Conservation (phyloP, 2,329 filamentous ascomycete genomes). For the Hysterium pulicare region DNA sequence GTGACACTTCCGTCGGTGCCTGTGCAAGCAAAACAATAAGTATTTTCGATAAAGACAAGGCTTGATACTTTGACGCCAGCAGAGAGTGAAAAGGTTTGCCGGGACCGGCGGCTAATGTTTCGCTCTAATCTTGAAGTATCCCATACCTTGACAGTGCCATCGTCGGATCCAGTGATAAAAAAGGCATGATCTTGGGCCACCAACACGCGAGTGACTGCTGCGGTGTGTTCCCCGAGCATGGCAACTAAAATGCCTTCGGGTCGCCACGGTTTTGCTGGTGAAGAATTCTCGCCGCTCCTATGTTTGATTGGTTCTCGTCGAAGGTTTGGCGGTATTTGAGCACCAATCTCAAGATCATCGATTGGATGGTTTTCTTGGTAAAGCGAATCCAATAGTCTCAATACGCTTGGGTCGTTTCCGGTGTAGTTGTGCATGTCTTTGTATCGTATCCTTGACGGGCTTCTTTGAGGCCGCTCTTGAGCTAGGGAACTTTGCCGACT, state of each 20-base stretch:
- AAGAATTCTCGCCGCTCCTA: constrained; percentile 49
- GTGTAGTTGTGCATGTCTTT: constrained; percentile 76
- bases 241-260: constrained; percentile 82
- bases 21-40: constrained; percentile 88
- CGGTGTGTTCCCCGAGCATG: constrained; percentile 83
- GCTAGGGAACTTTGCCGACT: constrained; percentile 27
- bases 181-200: constrained; percentile 89
- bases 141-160: constrained; percentile 90
- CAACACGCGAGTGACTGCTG: constrained; percentile 74
- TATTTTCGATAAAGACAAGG: constrained; percentile 88
- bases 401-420: constrained; percentile 65
- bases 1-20: constrained; percentile 80
- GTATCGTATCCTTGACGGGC: constrained; percentile 45
- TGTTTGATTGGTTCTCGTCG: constrained; percentile 51
- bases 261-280: constrained; percentile 66
- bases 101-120: constrained; percentile 82
- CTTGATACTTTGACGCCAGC: constrained; percentile 70
- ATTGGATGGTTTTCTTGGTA: constrained; percentile 65
- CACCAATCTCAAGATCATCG: constrained; percentile 68
- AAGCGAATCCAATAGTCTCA: constrained; percentile 74
- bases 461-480: constrained; percentile 26
- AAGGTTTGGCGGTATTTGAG: constrained; percentile 68
- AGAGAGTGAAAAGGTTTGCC: constrained; percentile 78
- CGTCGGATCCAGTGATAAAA: constrained; percentile 90
- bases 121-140: constrained; percentile 85